These are phyloP conservation scores for Lignosus rhinocerotis DNA, from an alignment of 1,284 basidiomycete species.

Conservation along the genomic window DNA sequence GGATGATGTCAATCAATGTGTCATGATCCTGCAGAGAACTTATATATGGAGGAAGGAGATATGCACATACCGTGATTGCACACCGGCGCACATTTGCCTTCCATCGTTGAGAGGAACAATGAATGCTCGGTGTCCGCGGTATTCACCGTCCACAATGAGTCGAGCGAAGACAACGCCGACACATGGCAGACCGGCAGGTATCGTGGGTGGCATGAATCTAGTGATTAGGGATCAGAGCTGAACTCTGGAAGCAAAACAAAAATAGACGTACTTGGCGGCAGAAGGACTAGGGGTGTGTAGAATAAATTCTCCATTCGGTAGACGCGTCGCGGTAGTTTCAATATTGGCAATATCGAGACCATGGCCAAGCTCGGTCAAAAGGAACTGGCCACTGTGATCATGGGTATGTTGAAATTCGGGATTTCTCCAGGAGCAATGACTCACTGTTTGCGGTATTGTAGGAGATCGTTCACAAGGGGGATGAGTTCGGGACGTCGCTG, in stretches of 20 bases:
- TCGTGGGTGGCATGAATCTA: slow-evolving; percentile 44
- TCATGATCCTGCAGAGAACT: too few species aligned
- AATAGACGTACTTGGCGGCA: slow-evolving; percentile 24
- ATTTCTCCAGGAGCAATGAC: slow-evolving; percentile 2
- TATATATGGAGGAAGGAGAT: neutral
- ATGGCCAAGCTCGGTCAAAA: slow-evolving; percentile 40
- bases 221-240: neutral
- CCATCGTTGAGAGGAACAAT: slow-evolving; percentile 28
- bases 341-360: slow-evolving; percentile 40
- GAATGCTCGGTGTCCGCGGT: slow-evolving; percentile 33
- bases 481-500: slow-evolving; percentile 27
- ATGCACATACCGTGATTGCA: slow-evolving; percentile 12
- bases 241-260: too few species aligned
- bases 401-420: too few species aligned
- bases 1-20: neutral
- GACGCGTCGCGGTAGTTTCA: slow-evolving; percentile 38
- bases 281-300: slow-evolving; percentile 33
- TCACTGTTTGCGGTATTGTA: slow-evolving; percentile 31
- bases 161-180: slow-evolving; percentile 35
- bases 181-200: slow-evolving; percentile 29
- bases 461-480: slow-evolving; percentile 28
- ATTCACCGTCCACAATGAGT: slow-evolving; percentile 28
- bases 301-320: slow-evolving; percentile 32
- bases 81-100: slow-evolving; percentile 24
- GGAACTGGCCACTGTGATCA: slow-evolving; percentile 33